A percentile compares a stretch with the other conserved stretches of the same genome.
Conservation (phyloP, 1,284 basidiomycete species). For the Pseudomicrostroma phylloplanum region DNA sequence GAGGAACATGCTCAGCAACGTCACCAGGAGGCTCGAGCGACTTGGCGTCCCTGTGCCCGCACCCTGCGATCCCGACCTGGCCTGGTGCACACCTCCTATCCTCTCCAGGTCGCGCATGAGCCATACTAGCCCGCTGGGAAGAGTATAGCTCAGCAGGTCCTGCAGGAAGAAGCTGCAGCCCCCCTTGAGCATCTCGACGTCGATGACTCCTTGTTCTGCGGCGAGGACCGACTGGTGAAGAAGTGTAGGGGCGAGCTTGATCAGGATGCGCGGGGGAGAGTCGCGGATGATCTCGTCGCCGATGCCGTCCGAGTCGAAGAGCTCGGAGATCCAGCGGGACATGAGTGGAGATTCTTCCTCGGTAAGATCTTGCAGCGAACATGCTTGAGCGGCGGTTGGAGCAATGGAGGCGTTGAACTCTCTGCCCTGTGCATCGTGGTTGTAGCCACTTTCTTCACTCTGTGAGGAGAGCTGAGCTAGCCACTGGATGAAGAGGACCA, state of each 20-base stretch:
- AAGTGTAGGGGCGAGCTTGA: constrained; percentile 54
- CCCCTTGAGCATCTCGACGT: constrained; percentile 54
- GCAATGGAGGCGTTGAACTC: background rate
- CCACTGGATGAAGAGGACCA: constrained; percentile 3
- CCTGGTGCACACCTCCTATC: background rate
- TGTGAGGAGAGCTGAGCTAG: background rate
- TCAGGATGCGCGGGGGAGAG: constrained; percentile 53
- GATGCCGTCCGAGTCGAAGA: constrained; percentile 52
- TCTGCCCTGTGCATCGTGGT: background rate
- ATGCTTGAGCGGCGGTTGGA: background rate
- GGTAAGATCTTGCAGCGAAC: background rate
- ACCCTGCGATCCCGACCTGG: background rate
- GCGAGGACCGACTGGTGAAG: constrained; percentile 55
- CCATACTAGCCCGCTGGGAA: constrained; percentile 53
- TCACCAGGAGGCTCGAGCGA: background rate
- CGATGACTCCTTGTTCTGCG: constrained; percentile 53
- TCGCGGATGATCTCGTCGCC: constrained; percentile 51
- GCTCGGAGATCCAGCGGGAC: constrained; percentile 48
- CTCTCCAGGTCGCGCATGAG: constrained; percentile 19
- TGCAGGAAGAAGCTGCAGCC: constrained; percentile 57
- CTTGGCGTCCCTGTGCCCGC: background rate
- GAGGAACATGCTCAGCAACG: background rate
- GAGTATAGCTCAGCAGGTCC: constrained; percentile 55
- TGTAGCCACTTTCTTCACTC: background rate
- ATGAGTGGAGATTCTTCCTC: constrained; percentile 22